Evolutionary conservation across 306 rosid genomes (phyloP).

Genomic region (Medicago arabica): DNA sequence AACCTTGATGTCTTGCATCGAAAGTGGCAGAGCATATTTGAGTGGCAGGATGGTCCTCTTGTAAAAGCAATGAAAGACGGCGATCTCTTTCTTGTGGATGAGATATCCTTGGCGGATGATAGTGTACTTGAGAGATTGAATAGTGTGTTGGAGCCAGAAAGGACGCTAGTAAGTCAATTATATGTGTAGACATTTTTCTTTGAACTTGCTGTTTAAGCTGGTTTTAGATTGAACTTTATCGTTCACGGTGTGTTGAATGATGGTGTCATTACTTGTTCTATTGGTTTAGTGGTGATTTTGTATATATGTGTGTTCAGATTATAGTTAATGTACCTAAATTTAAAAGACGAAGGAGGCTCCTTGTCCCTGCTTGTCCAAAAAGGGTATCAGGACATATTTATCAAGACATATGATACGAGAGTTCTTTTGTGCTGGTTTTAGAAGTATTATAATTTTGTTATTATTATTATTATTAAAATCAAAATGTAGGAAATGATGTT

Average conservation of each 20-base stretch:
- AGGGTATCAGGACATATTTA: not conserved
- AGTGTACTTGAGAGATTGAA: constrained; percentile 97
- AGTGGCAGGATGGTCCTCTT: constrained; percentile 96
- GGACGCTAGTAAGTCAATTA: constrained; percentile 68
- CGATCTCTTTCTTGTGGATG: constrained; percentile 89
- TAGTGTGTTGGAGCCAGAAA: constrained; percentile 93
- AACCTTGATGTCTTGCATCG: constrained; percentile 65
- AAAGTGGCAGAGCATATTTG: constrained; percentile 88
- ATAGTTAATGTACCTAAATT: not conserved
- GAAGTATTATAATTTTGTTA: not conserved
- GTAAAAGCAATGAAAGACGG: constrained; percentile 88
- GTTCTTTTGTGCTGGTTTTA: constrained; percentile 2
- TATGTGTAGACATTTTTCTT: not conserved
- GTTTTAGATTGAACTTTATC: constrained; percentile 22
- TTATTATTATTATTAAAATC: not conserved
- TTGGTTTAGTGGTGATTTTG: constrained; percentile 5
- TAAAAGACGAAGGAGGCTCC: not conserved
- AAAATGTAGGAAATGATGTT: not conserved
- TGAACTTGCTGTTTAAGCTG: constrained; percentile 12
- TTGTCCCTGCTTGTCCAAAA: not conserved
- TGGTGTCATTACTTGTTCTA: not conserved
- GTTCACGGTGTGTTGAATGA: not conserved
- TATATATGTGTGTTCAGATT: not conserved
- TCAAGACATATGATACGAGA: not conserved
- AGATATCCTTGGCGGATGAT: constrained; percentile 97